Conservation (phyloP, 129 eudicot species). For the sunflower (Helianthus annuus) region HanXRQr2.0-SUNRISE NC_035441.2:10081351-10081850, state of each 20-base stretch:
- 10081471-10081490: constrained; percentile 18
- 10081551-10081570: constrained; percentile 16
- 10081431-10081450: not conserved
- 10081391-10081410: not conserved
- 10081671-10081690: no score
- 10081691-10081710: not conserved
- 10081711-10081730: constrained; percentile 33
- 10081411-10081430: constrained; percentile 5
- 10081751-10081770: not conserved
- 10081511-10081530: constrained; percentile 38
- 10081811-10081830: no score
- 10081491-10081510: no score
- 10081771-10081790: no score
- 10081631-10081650: not conserved
- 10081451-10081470: not conserved
- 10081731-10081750: constrained; percentile 19
- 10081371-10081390: not conserved
- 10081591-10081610: not conserved
- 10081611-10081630: constrained; percentile 16
- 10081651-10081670: not conserved
- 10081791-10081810: no score
- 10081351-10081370: not conserved
- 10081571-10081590: not conserved
- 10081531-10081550: constrained; percentile 34
- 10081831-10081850: no score